Evolutionary conservation across 2,329 filamentous ascomycete species (phyloP).

Genomic region (Coccinonectria pachysandricola): DNA sequence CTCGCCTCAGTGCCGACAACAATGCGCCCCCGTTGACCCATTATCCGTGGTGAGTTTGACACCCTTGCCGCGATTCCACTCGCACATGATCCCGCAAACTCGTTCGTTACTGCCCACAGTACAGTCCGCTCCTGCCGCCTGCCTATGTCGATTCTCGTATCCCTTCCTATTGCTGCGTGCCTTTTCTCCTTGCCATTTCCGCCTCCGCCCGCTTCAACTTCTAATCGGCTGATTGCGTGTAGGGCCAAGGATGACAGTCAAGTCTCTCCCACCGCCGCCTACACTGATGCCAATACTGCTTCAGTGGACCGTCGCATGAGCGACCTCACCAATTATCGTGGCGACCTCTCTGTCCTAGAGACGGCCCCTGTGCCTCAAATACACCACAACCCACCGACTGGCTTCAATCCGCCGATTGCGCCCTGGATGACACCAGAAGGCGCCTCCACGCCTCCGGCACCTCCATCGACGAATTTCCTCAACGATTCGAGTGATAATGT

Average conservation of each 20-base stretch:
- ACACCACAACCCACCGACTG: constrained; percentile 40
- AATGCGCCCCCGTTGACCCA: constrained; percentile 17
- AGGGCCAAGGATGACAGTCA: constrained; percentile 31
- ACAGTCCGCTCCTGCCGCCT: no score
- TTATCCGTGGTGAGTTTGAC: constrained; percentile 14
- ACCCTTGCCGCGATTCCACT: constrained; percentile 1
- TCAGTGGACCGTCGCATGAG: constrained; percentile 44
- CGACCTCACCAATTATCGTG: constrained; percentile 60
- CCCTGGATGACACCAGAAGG: constrained; percentile 46
- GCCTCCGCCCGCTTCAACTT: constrained; percentile 1
- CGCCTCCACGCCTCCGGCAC: constrained; percentile 25
- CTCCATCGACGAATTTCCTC: constrained; percentile 52
- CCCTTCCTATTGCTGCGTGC: constrained; percentile 10
- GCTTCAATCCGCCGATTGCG: constrained; percentile 39
- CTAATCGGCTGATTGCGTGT: constrained; percentile 12
- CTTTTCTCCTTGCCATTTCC: constrained; percentile 7
- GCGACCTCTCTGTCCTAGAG: constrained; percentile 60
- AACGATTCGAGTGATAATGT: constrained; percentile 67
- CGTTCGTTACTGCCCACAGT: no score
- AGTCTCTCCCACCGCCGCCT: constrained; percentile 39
- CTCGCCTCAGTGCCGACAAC: constrained; percentile 14
- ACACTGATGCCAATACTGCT: constrained; percentile 30
- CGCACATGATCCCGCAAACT: no score
- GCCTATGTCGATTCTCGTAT: no score
- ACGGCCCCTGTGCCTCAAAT: constrained; percentile 50